These are phyloP conservation scores for Musa acuminata DNA, from an alignment of 176 grass and related monocot species.

Conservation along the genomic window DNA sequence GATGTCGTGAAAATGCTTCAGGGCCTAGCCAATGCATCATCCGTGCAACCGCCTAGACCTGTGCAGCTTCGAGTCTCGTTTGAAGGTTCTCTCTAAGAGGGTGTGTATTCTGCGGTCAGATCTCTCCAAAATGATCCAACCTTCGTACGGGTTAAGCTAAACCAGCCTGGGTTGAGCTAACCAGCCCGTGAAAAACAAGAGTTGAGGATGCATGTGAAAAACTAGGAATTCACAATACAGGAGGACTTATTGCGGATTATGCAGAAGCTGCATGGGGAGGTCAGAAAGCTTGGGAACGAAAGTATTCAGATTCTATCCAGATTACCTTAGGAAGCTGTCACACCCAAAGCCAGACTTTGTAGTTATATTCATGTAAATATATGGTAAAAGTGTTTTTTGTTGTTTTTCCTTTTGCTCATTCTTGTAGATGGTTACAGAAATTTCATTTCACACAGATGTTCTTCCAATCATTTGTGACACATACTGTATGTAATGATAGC, in stretches of 20 bases:
- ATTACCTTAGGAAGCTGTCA: not conserved
- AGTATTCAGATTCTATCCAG: no score
- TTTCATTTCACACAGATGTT: not conserved
- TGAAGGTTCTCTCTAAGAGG: constrained; percentile 21
- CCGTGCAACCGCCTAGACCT: not conserved
- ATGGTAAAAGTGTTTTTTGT: not conserved
- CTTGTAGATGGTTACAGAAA: not conserved
- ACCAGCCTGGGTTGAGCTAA: not conserved
- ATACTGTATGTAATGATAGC: no score
- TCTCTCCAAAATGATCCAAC: not conserved
- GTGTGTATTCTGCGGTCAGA: not conserved
- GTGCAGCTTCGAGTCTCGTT: constrained; percentile 23
- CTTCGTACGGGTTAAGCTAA: not conserved
- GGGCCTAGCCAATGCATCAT: constrained; percentile 16
- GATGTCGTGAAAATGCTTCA: constrained; percentile 51
- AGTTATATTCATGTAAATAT: not conserved
- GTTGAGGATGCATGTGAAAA: no score
- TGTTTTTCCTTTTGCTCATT: not conserved
- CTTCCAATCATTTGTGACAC: not conserved
- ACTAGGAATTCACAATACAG: no score
- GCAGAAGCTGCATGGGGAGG: no score
- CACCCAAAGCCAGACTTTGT: not conserved
- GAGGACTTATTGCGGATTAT: no score
- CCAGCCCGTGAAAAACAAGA: no score
- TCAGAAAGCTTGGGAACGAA: no score